Evolutionary conservation across 208 protist species (phyloP).

Genomic region (Spironucleus salmonicida): DNA sequence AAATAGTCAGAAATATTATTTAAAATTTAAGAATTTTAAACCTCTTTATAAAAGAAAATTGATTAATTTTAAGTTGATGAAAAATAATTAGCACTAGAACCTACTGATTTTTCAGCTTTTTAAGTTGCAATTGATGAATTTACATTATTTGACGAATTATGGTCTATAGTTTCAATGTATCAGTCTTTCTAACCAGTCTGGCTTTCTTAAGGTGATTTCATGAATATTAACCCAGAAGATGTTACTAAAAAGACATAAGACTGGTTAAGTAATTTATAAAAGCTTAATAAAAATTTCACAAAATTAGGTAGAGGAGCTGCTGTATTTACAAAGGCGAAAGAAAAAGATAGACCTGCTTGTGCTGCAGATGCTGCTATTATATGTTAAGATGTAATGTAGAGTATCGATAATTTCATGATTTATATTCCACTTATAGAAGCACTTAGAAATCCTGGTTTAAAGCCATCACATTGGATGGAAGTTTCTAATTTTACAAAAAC

Average conservation of each 20-base stretch:
- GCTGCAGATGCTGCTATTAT: not conserved
- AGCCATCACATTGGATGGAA: conserved; percentile 27
- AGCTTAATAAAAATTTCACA: not conserved
- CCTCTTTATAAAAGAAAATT: not conserved
- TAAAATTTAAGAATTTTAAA: not conserved
- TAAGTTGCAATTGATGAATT: not conserved
- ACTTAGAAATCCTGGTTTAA: conserved; percentile 66
- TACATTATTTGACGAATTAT: conserved; percentile 13
- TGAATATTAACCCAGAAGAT: not conserved
- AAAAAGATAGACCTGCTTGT: conserved; percentile 5
- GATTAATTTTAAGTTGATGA: not conserved
- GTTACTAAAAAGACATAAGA: not conserved
- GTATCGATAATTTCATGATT: conserved; percentile 67
- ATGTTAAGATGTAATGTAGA: conserved; percentile 53
- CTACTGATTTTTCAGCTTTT: conserved; percentile 8
- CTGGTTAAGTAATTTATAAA: not conserved
- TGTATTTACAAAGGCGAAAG: not conserved
- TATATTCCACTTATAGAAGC: conserved; percentile 70
- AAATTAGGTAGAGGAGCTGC: not conserved
- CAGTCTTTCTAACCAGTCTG: not conserved
- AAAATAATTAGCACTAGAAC: not conserved
- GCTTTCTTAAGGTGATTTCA: not conserved
- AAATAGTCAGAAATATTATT: not conserved
- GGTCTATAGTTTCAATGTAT: not conserved
- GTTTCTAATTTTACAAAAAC: conserved; percentile 17